phyloP scores from a whole-genome alignment of 2,329 filamentous ascomycete species.

The Aspergillus tamarii region DNA sequence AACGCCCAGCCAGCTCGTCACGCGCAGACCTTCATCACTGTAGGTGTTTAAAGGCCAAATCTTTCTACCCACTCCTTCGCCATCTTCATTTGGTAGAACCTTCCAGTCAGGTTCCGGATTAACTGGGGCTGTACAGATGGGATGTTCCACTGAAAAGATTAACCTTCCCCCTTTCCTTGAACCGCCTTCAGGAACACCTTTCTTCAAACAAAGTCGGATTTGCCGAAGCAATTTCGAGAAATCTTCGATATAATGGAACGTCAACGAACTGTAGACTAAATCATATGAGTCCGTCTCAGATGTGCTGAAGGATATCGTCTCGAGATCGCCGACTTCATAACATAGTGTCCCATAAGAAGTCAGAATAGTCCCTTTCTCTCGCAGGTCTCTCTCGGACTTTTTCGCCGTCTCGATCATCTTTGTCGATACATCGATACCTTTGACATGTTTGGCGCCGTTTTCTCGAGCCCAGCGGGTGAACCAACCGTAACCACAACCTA shows the following conservation, averaged over 20 bases:
- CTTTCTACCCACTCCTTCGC: constrained; percentile 33
- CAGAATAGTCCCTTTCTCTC: not conserved
- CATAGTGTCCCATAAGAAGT: not conserved
- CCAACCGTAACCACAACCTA: constrained; percentile 54
- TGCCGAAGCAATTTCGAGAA: constrained; percentile 34
- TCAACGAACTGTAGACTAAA: constrained; percentile 47
- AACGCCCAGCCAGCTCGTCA: constrained; percentile 48
- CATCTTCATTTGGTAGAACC: constrained; percentile 23
- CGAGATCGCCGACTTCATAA: constrained; percentile 7
- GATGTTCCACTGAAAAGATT: constrained; percentile 53
- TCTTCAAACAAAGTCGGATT: not conserved
- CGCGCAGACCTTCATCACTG: constrained; percentile 45
- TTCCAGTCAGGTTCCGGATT: constrained; percentile 43
- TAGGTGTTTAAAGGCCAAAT: constrained; percentile 51
- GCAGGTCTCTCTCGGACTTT: constrained; percentile 12
- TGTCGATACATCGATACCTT: constrained; percentile 47
- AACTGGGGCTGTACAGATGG: constrained; percentile 31
- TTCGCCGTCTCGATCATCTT: constrained; percentile 49
- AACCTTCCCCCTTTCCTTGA: not conserved
- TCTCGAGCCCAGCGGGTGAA: constrained; percentile 49
- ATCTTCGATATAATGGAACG: constrained; percentile 47
- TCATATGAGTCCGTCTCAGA: constrained; percentile 32
- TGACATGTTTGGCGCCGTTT: constrained; percentile 40
- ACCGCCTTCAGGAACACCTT: not conserved
- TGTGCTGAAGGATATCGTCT: not conserved